A percentile compares a stretch with the other conserved stretches of the same genome.
These are phyloP conservation scores for Hippophae gyantsensis DNA, from an alignment of 306 rosid species.

Conservation along the genomic window DNA sequence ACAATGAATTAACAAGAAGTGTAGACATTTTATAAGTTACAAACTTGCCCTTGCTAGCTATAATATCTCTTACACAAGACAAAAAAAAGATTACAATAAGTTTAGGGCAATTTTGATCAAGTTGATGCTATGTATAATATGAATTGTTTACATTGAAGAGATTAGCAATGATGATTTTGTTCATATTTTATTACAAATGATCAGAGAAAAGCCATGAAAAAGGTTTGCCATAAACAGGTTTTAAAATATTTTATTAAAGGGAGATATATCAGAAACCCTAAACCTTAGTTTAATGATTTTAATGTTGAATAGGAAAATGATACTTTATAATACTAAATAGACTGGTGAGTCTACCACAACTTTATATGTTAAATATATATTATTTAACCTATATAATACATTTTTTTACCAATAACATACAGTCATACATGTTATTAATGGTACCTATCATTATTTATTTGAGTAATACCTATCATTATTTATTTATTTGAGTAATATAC, in stretches of 20 bases:
- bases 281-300: constrained; percentile 24
- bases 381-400: no score
- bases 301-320: neutral
- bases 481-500: constrained; percentile 14
- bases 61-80: constrained; percentile 15
- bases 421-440: no score
- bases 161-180: neutral
- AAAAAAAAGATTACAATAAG: constrained; percentile 21
- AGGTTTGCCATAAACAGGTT: no score
- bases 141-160: constrained; percentile 2
- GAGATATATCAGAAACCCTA: constrained; percentile 16
- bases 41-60: constrained; percentile 11
- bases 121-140: constrained; percentile 1
- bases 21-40: constrained; percentile 7
- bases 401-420: no score
- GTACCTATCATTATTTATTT: no score
- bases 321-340: no score
- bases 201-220: neutral
- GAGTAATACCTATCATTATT: constrained; percentile 2
- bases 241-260: no score
- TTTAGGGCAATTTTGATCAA: no score
- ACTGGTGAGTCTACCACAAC: no score
- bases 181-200: constrained; percentile 1
- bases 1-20: neutral
- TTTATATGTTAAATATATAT: no score